Evolutionary conservation across 1,139 yeast genomes (phyloP).

Genomic region (Zygoascus meyerae): DNA sequence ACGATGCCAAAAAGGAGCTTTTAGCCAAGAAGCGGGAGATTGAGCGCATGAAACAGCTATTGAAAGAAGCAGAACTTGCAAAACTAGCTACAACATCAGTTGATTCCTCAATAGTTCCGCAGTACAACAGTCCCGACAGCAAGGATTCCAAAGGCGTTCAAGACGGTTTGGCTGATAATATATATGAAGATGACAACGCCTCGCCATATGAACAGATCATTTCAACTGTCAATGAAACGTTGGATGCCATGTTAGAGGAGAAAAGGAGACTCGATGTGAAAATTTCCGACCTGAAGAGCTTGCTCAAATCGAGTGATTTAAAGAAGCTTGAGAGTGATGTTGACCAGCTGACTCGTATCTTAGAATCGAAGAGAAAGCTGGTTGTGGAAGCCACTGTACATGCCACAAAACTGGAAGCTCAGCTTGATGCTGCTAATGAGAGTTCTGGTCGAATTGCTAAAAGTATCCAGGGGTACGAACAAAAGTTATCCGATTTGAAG

Average conservation of each 20-base stretch:
- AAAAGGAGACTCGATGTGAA: constrained; percentile 3
- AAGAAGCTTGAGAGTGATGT: constrained; percentile 15
- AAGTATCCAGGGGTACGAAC: neutral
- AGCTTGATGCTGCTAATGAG: constrained; percentile 2
- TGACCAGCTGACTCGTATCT: constrained; percentile 12
- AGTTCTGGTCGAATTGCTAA: neutral
- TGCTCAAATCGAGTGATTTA: constrained; percentile 12
- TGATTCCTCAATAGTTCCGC: neutral
- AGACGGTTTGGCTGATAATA: neutral
- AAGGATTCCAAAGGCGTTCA: constrained; percentile 7
- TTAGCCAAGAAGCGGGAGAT: constrained; percentile 14
- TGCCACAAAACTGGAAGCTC: constrained; percentile 1
- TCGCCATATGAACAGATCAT: constrained; percentile 8
- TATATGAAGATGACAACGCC: neutral
- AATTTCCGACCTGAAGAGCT: constrained; percentile 10
- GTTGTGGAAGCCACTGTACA: neutral
- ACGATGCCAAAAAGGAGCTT: constrained; percentile 7
- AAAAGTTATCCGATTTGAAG: neutral
- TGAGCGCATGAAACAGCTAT: constrained; percentile 11
- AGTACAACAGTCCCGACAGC: neutral
- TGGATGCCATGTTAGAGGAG: neutral
- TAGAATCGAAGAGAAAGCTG: constrained; percentile 12
- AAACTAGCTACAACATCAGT: neutral
- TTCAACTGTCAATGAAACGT: neutral
- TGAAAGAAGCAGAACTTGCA: constrained; percentile 10